Evolutionary conservation across 345 rosid genomes (phyloP), one percentile per base, ranked within the genome.

Genomic region (Populus alba): DNA sequence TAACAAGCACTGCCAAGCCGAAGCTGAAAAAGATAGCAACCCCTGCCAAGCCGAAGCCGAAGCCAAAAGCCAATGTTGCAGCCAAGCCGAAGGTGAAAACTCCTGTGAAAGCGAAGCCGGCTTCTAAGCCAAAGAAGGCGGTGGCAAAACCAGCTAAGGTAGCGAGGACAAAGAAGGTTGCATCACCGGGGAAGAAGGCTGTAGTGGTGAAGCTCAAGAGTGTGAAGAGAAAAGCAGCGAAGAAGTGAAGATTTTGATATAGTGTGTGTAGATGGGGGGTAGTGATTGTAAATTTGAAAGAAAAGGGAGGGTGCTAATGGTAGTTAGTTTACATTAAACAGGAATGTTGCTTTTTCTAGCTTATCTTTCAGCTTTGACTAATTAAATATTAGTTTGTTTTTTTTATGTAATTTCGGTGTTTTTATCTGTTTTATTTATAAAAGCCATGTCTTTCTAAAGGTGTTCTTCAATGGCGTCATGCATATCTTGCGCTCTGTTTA

Each of bases 31-130:
- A 7, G 0, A 8, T 47, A 4, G 29, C 43, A 1, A 38, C 29
- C 4, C 27, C 3, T 13, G 51, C 73, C 13, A 78, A 78, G 67
- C 29, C 76, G 0, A 70, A 41, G 25, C 55, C 38, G 7, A 80
- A 80, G 59, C 59, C 82, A 8, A 79, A 43, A 67, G 53, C 75
- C 1, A 71, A 71, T 18, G 70, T 43, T 10, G 49, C 75, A 29
- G 75, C 13, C 7, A 57, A 68, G n/a, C 25, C 74, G 10, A 74
- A 74, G 49, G 7, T 45, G 27, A 76, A 68, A 18, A 51, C 63
- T 31, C 78, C 74, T 9, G 79, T 49, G 12, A 70, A 63, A 23
- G 27, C 65, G 1, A 74, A 16, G 18, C 1, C 61, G 1, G 75
- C 25, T 27, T 49, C 47, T 8, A 75, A 70, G 66, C 72, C 75